A percentile compares a stretch with the other conserved stretches of the same genome.
phyloP scores from a whole-genome alignment of 192 early-diverging fungal species.

The Coemansia sp. region DNA sequence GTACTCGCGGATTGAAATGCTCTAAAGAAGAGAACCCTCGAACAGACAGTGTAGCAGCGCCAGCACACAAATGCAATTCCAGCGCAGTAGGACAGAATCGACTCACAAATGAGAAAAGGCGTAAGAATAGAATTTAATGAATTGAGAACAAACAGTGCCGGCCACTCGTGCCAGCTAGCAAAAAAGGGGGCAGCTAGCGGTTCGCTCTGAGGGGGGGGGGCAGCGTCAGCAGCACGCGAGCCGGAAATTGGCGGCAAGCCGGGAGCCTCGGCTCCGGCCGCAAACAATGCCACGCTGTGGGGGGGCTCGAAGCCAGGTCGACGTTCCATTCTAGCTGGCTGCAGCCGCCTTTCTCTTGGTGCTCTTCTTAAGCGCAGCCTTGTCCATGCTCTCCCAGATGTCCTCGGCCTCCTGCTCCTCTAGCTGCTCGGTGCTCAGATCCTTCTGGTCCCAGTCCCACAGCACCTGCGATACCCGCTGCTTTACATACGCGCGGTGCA shows the following conservation, averaged over 20 bases:
- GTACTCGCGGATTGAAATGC: not conserved
- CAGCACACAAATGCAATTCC: not conserved
- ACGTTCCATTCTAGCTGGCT: too few relatives aligned
- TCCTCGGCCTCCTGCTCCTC: conserved; percentile 59
- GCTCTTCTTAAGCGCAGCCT: conserved; percentile 2
- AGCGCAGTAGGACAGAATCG: not conserved
- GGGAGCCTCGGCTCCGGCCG: too few relatives aligned
- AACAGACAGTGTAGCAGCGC: not conserved
- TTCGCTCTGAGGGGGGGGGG: too few relatives aligned
- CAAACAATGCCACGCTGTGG: too few relatives aligned
- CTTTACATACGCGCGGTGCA: conserved; percentile 73
- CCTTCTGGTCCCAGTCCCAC: conserved; percentile 57
- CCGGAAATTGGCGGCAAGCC: too few relatives aligned
- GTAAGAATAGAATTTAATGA: too few relatives aligned
- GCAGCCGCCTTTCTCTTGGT: conserved; percentile 9
- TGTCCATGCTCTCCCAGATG: conserved; percentile 60
- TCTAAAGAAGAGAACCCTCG: not conserved
- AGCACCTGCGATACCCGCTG: conserved; percentile 64
- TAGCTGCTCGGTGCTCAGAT: conserved; percentile 25
- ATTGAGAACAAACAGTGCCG: too few relatives aligned
- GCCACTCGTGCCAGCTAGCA: too few relatives aligned
- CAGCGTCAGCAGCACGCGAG: too few relatives aligned
- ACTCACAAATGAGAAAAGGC: not conserved
- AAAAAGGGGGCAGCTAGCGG: too few relatives aligned
- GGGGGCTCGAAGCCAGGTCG: too few relatives aligned